These are phyloP conservation scores for Agarophyton chilense DNA, from an alignment of 23 red algal genomes.

Conservation along the genomic window DNA sequence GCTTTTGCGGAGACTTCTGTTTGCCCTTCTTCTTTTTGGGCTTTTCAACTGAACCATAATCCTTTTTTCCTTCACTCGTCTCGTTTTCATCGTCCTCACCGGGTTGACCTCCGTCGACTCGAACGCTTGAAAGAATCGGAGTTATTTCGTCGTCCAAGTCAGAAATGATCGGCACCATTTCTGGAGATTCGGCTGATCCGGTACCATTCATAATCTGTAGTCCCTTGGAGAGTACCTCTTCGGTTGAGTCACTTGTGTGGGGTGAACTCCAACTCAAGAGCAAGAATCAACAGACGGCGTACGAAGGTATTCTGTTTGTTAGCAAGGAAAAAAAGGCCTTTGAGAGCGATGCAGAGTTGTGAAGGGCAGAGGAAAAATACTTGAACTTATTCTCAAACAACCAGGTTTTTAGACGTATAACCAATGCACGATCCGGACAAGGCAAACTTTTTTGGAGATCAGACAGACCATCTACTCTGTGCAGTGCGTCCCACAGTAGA, in stretches of 20 bases:
- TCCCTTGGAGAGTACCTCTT: neutral
- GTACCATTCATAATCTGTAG: neutral
- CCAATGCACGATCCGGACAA: too few relatives aligned
- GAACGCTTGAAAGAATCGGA: neutral
- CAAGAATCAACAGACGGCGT: neutral
- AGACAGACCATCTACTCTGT: too few relatives aligned
- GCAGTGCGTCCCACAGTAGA: too few relatives aligned
- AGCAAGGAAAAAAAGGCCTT: too few relatives aligned
- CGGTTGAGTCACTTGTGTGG: neutral
- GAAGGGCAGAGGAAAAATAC: too few relatives aligned
- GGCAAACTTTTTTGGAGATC: too few relatives aligned
- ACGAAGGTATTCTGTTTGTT: too few relatives aligned
- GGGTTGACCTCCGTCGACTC: neutral
- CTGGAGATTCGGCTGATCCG: neutral
- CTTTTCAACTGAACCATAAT: slow-evolving; percentile 23
- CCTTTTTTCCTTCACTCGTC: neutral
- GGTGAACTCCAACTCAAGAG: neutral
- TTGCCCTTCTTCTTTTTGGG: slow-evolving; percentile 57
- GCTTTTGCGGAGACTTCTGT: slow-evolving; percentile 61
- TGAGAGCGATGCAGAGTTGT: too few relatives aligned
- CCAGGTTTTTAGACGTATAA: too few relatives aligned
- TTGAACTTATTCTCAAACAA: too few relatives aligned
- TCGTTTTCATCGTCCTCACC: neutral
- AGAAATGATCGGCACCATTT: slow-evolving; percentile 5
- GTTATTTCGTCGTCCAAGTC: slow-evolving; percentile 15